Percentiles rank a stretch among this genome's conserved stretches.
Evolutionary conservation across 2,329 filamentous ascomycete species (phyloP).

Genomic region (Exophiala dermatitidis): DNA sequence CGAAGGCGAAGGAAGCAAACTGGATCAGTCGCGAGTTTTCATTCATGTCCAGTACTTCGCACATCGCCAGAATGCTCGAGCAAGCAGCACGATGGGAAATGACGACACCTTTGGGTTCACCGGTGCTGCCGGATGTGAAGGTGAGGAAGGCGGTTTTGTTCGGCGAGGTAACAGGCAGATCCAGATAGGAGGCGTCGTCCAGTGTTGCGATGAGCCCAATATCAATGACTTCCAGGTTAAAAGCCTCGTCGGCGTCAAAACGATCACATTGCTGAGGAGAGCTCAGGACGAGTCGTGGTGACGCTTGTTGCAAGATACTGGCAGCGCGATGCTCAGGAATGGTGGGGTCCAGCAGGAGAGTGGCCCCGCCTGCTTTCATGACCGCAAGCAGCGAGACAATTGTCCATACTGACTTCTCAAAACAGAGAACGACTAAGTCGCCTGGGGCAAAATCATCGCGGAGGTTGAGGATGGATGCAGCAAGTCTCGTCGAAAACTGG

Average conservation of each 20-base stretch:
- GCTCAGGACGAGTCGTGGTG: neutral
- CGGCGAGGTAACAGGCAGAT: neutral
- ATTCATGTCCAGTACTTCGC: neutral
- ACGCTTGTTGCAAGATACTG: neutral
- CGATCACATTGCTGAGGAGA: neutral
- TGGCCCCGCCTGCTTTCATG: neutral
- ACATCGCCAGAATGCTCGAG: neutral
- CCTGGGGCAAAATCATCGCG: neutral
- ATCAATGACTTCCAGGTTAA: neutral
- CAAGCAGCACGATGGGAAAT: neutral
- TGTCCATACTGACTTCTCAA: neutral
- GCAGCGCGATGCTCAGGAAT: neutral
- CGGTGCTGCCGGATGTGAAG: neutral
- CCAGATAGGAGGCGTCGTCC: neutral
- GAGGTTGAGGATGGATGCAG: neutral
- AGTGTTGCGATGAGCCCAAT: neutral
- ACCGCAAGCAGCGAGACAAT: neutral
- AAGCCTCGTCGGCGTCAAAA: neutral
- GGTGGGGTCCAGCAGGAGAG: neutral
- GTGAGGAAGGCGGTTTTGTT: neutral
- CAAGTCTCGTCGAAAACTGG: conserved; percentile 28
- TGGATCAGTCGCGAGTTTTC: neutral
- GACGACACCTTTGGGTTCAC: neutral
- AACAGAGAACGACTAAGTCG: neutral
- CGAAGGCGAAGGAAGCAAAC: neutral